These are phyloP conservation scores for Candida maris DNA, from an alignment of 805 yeast genomes.

Conservation along the genomic window DNA sequence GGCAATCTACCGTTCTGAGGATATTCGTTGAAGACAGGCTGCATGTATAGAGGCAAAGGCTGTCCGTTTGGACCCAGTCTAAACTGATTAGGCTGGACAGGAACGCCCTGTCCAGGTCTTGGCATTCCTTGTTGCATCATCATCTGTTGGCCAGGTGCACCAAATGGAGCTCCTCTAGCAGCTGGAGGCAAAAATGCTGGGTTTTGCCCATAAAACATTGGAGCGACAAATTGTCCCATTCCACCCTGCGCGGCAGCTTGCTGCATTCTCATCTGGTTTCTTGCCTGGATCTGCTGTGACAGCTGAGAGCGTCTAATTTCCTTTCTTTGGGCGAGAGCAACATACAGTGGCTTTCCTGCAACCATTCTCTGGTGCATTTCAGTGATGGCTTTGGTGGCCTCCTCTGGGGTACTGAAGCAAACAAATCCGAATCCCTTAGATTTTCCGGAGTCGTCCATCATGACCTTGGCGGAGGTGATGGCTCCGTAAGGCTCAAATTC, in stretches of 20 bases:
- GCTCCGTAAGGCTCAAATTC: slow-evolving; percentile 92
- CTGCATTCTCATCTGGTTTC: slow-evolving; percentile 97
- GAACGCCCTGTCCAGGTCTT: slow-evolving; percentile 57
- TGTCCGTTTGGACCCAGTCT: slow-evolving; percentile 80
- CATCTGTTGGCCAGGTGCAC: slow-evolving; percentile 77
- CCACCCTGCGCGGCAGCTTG: slow-evolving; percentile 89
- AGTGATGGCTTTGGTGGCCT: slow-evolving; percentile 96
- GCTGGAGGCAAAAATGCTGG: slow-evolving; percentile 71
- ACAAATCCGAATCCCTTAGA: slow-evolving; percentile 99
- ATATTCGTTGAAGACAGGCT: slow-evolving; percentile 70
- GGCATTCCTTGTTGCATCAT: slow-evolving; percentile 62
- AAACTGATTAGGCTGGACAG: slow-evolving; percentile 54
- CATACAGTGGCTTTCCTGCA: slow-evolving; percentile 93
- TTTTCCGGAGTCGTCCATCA: slow-evolving; percentile 92
- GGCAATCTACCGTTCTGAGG: slow-evolving; percentile 54
- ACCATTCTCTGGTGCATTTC: slow-evolving; percentile 98
- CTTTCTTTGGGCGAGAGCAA: slow-evolving; percentile 97
- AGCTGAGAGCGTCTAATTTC: slow-evolving; percentile 96
- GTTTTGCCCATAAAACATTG: slow-evolving; percentile 83
- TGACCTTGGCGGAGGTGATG: slow-evolving; percentile 93
- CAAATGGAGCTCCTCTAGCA: slow-evolving; percentile 75
- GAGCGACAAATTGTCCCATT: slow-evolving; percentile 81
- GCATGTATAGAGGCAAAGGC: slow-evolving; percentile 78
- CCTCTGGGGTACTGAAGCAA: slow-evolving; percentile 96
- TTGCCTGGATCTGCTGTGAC: slow-evolving; percentile 96